Conservation (phyloP, 2,329 filamentous ascomycete genomes). For the Pestalotiopsis sp. region DNA sequence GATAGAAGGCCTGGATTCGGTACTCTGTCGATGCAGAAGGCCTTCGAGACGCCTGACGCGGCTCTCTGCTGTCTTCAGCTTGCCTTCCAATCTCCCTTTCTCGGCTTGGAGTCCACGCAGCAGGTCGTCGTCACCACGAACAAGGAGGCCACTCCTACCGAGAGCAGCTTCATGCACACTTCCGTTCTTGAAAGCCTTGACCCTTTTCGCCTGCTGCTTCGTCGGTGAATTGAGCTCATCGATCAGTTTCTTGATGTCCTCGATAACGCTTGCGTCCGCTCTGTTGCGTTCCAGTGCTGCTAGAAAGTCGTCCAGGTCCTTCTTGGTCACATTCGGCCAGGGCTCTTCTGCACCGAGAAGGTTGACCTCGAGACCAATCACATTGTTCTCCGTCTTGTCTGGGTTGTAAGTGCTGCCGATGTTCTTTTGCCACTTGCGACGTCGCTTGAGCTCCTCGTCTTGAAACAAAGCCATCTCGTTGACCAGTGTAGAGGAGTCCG, state of each 20-base stretch:
- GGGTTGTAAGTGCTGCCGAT: constrained; percentile 74
- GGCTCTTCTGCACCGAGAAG: constrained; percentile 76
- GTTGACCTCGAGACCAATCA: constrained; percentile 82
- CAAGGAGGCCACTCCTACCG: constrained; percentile 81
- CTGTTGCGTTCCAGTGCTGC: constrained; percentile 66
- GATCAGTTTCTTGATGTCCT: constrained; percentile 75
- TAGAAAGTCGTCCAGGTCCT: constrained; percentile 77
- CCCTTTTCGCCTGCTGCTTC: constrained; percentile 81
- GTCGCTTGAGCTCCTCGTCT: constrained; percentile 87
- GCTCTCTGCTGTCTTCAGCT: constrained; percentile 81
- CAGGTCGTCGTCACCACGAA: constrained; percentile 86
- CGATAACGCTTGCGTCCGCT: constrained; percentile 65
- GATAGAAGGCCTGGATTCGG: constrained; percentile 55
- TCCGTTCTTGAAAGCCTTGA: constrained; percentile 95
- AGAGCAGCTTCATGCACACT: constrained; percentile 90
- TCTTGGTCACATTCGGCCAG: constrained; percentile 78
- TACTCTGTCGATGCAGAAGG: constrained; percentile 81
- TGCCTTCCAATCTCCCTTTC: constrained; percentile 74
- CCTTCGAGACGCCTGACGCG: constrained; percentile 91
- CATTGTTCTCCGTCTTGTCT: constrained; percentile 67
- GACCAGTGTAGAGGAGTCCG: constrained; percentile 82
- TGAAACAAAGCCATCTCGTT: constrained; percentile 93
- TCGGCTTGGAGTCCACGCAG: constrained; percentile 79
- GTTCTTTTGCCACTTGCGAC: constrained; percentile 87
- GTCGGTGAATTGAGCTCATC: constrained; percentile 81